Conservation (phyloP, 176 grass and related monocot genomes). For the Neostapfia colusana region DNA sequence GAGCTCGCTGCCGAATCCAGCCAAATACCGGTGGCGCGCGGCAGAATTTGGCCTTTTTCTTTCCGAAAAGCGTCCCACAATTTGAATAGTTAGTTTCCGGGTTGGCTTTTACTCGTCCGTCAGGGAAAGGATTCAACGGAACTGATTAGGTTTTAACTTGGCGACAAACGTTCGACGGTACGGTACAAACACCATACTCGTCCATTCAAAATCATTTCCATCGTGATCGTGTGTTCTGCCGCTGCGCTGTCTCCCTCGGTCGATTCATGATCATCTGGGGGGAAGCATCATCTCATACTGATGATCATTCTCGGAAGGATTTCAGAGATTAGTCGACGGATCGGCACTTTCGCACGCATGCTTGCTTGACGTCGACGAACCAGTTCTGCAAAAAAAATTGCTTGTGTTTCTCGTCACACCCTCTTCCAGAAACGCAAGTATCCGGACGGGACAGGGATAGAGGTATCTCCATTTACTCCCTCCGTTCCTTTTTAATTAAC, state of each 20-base stretch:
- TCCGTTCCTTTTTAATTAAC: too few relatives aligned
- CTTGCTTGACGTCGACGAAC: neutral
- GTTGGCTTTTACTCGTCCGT: neutral
- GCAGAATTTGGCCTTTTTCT: neutral
- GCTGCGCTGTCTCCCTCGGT: neutral
- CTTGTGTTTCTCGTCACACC: neutral
- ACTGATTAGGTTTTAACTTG: too few relatives aligned
- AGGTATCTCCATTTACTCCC: neutral
- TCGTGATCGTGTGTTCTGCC: neutral
- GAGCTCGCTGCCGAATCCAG: neutral
- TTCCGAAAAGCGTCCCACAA: neutral
- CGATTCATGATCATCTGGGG: neutral
- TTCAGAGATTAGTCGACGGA: neutral
- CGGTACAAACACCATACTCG: neutral
- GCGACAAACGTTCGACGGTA: neutral
- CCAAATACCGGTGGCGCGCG: neutral
- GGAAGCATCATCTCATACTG: constrained; percentile 5
- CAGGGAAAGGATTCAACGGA: too few relatives aligned
- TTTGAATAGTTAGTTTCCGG: neutral
- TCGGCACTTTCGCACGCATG: neutral
- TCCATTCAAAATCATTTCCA: constrained; percentile 34
- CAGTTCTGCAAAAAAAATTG: neutral
- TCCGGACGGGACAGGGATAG: too few relatives aligned
- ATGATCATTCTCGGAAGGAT: too few relatives aligned
- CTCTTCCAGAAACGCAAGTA: neutral